A percentile compares a stretch with the other conserved stretches of the same genome.
phyloP scores from a whole-genome alignment of 2,329 filamentous ascomycete species.

The Alternaria solani region DNA sequence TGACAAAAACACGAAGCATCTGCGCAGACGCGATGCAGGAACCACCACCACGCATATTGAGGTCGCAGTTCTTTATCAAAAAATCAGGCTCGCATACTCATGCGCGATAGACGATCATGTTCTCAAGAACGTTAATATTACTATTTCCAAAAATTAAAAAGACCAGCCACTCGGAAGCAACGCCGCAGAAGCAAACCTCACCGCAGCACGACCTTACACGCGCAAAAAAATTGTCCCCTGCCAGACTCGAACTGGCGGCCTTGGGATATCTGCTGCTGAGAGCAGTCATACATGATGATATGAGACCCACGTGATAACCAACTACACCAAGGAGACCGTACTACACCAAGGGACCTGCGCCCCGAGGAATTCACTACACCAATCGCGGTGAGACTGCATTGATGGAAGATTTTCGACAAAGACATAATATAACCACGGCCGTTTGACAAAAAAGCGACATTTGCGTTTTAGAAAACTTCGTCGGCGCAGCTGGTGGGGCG shows the following conservation, averaged over 20 bases:
- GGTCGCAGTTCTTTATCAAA: not conserved
- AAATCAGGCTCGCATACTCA: not conserved
- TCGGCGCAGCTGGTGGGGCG: not conserved
- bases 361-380: not conserved
- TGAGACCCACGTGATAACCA: constrained; percentile 51
- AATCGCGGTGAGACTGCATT: constrained; percentile 12
- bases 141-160: not conserved
- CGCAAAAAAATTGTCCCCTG: constrained; percentile 35
- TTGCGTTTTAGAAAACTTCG: not conserved
- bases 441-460: too few relatives aligned
- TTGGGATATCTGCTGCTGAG: constrained; percentile 39
- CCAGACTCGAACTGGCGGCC: constrained; percentile 50
- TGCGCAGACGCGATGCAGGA: not conserved
- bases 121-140: not conserved
- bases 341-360: too few relatives aligned
- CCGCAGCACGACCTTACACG: not conserved
- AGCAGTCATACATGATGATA: constrained; percentile 42
- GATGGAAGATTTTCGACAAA: not conserved
- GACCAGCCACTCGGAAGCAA: not conserved
- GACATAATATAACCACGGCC: not conserved
- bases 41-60: not conserved
- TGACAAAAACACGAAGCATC: not conserved
- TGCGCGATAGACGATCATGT: not conserved
- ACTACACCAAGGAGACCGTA: constrained; percentile 47
- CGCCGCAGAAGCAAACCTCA: not conserved